Evolutionary conservation across 116 monocot species (phyloP).

Genomic region (Zostera marina): DNA sequence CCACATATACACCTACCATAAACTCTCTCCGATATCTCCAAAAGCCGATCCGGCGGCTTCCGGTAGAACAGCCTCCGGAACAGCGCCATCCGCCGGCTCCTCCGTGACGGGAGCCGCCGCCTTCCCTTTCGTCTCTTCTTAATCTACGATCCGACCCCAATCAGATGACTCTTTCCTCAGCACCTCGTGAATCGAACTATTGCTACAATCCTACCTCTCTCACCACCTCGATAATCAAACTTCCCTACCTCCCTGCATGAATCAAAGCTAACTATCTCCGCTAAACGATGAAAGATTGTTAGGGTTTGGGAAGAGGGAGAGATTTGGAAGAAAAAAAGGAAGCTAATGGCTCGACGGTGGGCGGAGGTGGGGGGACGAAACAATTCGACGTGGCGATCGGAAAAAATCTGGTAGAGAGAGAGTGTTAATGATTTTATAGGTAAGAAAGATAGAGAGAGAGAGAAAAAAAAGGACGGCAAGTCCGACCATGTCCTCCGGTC

Average conservation of each 20-base stretch:
- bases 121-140: not conserved
- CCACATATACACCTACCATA: constrained; percentile 36
- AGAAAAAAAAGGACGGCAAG: not conserved
- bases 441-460: not conserved
- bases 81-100: constrained; percentile 75
- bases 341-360: not conserved
- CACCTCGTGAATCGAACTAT: not conserved
- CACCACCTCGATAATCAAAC: too few relatives aligned
- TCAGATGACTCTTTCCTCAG: not conserved
- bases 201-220: too few relatives aligned
- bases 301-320: not conserved
- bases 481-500: not conserved
- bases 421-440: not conserved
- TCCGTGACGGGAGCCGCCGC: constrained; percentile 20
- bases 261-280: not conserved
- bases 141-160: constrained; percentile 8
- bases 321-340: not conserved
- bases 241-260: too few relatives aligned
- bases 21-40: constrained; percentile 92
- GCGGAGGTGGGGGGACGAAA: not conserved
- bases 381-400: constrained; percentile 1
- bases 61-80: constrained; percentile 89
- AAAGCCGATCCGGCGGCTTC: constrained; percentile 89
- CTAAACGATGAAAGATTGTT: not conserved
- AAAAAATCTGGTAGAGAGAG: not conserved